Conservation (phyloP, 139 green algal species). For the Chlamydomonas asymmetrica region DNA sequence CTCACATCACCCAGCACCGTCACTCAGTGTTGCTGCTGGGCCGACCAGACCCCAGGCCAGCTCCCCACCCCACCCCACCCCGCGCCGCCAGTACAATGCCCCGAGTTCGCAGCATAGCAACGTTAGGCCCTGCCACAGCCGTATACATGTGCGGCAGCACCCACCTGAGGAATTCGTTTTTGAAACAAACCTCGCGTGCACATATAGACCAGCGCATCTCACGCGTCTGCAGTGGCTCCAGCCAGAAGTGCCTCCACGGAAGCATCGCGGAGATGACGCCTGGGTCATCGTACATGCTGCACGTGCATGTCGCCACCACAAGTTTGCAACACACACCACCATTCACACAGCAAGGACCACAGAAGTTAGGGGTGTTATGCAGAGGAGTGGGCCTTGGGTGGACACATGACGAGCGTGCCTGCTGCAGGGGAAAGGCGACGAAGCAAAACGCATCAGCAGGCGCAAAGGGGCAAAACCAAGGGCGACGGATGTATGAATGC, state of each 20-base stretch:
- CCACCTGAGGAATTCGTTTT: conserved; percentile 69
- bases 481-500: neutral
- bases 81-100: no score
- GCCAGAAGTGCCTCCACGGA: conserved; percentile 73
- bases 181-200: conserved; percentile 84
- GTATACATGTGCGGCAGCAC: no score
- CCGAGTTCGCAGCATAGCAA: no score
- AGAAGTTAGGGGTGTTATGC: neutral
- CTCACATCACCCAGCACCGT: no score
- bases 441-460: neutral
- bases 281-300: conserved; percentile 89
- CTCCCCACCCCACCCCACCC: no score
- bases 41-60: no score
- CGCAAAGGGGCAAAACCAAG: neutral
- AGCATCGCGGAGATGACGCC: conserved; percentile 69
- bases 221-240: conserved; percentile 59
- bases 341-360: neutral
- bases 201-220: conserved; percentile 86
- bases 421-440: neutral
- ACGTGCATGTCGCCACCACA: no score
- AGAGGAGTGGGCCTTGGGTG: neutral
- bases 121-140: no score
- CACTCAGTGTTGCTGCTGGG: no score
- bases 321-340: neutral
- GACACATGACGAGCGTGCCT: neutral